A percentile compares a stretch with the other conserved stretches of the same genome.
Evolutionary conservation across 2,329 filamentous ascomycete species (phyloP).

Genomic region (Fusarium musae): DNA sequence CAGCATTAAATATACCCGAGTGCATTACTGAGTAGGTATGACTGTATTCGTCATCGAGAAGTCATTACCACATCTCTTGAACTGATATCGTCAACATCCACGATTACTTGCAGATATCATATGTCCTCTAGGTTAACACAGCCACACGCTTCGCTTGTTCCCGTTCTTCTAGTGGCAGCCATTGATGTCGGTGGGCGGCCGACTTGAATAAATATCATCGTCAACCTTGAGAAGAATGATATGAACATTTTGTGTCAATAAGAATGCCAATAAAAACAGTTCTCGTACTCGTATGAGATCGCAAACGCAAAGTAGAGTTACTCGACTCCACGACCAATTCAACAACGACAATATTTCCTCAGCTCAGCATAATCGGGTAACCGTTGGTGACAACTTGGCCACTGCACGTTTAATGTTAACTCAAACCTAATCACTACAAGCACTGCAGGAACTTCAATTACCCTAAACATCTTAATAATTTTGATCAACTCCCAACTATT

Average conservation of each 20-base stretch:
- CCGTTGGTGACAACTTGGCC: neutral
- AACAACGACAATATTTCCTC: neutral
- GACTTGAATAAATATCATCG: slow-evolving; percentile 1
- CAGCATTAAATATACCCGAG: neutral
- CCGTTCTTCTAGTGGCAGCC: slow-evolving; percentile 14
- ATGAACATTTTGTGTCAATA: neutral
- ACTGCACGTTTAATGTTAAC: neutral
- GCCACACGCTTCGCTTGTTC: slow-evolving; percentile 27
- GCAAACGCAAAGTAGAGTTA: neutral
- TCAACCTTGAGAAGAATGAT: neutral
- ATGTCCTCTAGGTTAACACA: slow-evolving; percentile 12
- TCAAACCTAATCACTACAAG: neutral
- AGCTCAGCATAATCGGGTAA: neutral
- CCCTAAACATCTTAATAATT: neutral
- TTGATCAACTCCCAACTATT: neutral
- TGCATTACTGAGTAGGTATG: neutral
- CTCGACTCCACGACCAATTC: neutral
- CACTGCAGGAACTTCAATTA: neutral
- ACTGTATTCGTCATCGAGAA: neutral
- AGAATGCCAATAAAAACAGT: no score
- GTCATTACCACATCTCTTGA: neutral
- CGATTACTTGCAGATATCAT: neutral
- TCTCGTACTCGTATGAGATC: neutral
- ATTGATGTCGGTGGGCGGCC: slow-evolving; percentile 4
- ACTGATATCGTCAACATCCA: neutral